Evolutionary conservation across 179 eudicot genomes (phyloP).

Genomic region (Beta macrorhiza): DNA sequence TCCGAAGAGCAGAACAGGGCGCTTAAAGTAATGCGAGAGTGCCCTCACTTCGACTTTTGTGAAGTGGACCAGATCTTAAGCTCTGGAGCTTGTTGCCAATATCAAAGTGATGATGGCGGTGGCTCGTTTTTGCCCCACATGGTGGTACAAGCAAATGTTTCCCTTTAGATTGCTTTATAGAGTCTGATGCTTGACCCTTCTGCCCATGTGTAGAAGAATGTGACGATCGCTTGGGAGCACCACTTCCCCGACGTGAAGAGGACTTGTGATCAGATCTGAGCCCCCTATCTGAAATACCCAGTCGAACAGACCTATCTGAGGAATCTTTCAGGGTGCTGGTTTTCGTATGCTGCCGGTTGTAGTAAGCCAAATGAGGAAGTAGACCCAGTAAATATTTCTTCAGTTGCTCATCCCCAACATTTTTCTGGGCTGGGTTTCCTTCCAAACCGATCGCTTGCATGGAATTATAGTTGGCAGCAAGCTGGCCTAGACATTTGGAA

Average conservation of each 20-base stretch:
- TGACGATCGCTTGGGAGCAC: slow-evolving; percentile 40
- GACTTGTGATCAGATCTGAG: slow-evolving; percentile 58
- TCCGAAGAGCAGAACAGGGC: background rate
- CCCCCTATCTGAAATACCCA: slow-evolving; percentile 56
- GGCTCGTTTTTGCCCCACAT: slow-evolving; percentile 35
- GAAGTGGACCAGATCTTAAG: slow-evolving; percentile 47
- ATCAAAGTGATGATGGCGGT: slow-evolving; percentile 37
- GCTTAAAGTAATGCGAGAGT: slow-evolving; percentile 43
- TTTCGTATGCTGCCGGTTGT: slow-evolving; percentile 68
- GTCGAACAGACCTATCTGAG: slow-evolving; percentile 63
- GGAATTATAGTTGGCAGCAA: slow-evolving; percentile 89
- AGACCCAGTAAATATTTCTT: slow-evolving; percentile 66
- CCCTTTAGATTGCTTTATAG: slow-evolving; percentile 45
- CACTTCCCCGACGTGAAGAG: slow-evolving; percentile 39
- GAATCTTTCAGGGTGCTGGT: slow-evolving; percentile 58
- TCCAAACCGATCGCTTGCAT: slow-evolving; percentile 89
- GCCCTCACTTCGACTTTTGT: slow-evolving; percentile 66
- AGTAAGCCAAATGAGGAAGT: slow-evolving; percentile 80
- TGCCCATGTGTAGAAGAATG: slow-evolving; percentile 44
- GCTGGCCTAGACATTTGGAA: slow-evolving; percentile 83
- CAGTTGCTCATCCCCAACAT: slow-evolving; percentile 86
- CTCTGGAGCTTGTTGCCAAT: slow-evolving; percentile 40
- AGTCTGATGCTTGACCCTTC: slow-evolving; percentile 43
- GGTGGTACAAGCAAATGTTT: slow-evolving; percentile 53
- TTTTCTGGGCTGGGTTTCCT: slow-evolving; percentile 96